phyloP scores from a whole-genome alignment of 768 basidiomycete genomes.

The Tulasnella sp. region DNA sequence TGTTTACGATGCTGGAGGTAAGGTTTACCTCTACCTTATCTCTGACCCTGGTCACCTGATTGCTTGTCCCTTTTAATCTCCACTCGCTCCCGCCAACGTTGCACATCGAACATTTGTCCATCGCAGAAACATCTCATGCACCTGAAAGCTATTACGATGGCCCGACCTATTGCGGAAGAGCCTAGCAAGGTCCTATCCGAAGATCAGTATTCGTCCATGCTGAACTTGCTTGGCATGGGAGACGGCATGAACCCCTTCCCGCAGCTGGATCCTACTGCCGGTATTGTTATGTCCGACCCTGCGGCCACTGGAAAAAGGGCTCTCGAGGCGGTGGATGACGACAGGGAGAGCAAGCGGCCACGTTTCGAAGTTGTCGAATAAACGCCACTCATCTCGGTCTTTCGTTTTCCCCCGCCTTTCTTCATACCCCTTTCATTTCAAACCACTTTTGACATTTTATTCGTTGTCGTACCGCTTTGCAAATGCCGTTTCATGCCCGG shows the following conservation, averaged over 20 bases:
- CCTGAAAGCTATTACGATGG: slow-evolving; percentile 82
- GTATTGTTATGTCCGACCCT: slow-evolving; percentile 33
- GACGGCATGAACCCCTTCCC: slow-evolving; percentile 59
- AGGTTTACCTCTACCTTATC: neutral
- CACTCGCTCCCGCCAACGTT: slow-evolving; percentile 22
- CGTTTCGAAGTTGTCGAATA: slow-evolving; percentile 65
- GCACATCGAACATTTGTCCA: neutral
- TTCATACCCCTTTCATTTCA: neutral
- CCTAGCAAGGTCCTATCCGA: slow-evolving; percentile 63
- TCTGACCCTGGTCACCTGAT: slow-evolving; percentile 33
- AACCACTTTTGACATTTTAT: neutral
- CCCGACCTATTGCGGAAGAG: slow-evolving; percentile 44
- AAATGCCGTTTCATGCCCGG: slow-evolving; percentile 4
- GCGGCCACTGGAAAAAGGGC: slow-evolving; percentile 42
- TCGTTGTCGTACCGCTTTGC: slow-evolving; percentile 8
- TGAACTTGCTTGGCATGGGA: slow-evolving; percentile 64
- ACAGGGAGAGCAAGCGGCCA: slow-evolving; percentile 58
- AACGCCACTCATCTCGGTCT: slow-evolving; percentile 35
- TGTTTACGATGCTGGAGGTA: slow-evolving; percentile 91
- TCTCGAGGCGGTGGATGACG: slow-evolving; percentile 48
- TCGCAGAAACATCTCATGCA: slow-evolving; percentile 82
- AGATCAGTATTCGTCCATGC: slow-evolving; percentile 80
- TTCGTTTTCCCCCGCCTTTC: slow-evolving; percentile 18
- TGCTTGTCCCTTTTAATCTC: slow-evolving; percentile 24
- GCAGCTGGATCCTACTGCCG: slow-evolving; percentile 19